These are phyloP conservation scores for Populus nigra DNA, from an alignment of 345 rosid genomes.

Conservation along the genomic window DNA sequence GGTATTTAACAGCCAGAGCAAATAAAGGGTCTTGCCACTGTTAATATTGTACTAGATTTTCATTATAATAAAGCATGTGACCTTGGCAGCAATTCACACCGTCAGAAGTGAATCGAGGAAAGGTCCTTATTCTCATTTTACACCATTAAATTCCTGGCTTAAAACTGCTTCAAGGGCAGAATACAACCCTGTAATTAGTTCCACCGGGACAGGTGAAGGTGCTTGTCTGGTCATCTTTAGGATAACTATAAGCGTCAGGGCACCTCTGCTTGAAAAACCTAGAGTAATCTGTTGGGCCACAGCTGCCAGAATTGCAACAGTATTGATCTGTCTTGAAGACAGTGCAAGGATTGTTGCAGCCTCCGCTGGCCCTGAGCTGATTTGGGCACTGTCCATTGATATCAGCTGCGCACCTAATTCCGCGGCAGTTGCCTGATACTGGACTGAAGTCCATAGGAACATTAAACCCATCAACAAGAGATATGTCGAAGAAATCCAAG, in stretches of 20 bases:
- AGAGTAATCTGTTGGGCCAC: slow-evolving; percentile 25
- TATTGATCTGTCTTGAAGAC: slow-evolving; percentile 45
- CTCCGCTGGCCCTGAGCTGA: slow-evolving; percentile 27
- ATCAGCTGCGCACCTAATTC: slow-evolving; percentile 47
- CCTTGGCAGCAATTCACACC: not conserved
- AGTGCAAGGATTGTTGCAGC: slow-evolving; percentile 48
- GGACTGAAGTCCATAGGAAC: slow-evolving; percentile 57
- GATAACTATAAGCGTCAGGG: slow-evolving; percentile 30
- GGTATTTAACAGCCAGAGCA: too few relatives aligned
- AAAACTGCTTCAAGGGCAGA: slow-evolving; percentile 25
- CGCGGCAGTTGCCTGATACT: slow-evolving; percentile 32
- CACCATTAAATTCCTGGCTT: not conserved
- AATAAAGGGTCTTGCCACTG: too few relatives aligned
- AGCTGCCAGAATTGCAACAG: slow-evolving; percentile 40
- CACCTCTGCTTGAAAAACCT: slow-evolving; percentile 27
- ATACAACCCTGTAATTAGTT: slow-evolving; percentile 28
- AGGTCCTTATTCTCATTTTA: not conserved
- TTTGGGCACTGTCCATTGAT: slow-evolving; percentile 59
- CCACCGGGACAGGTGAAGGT: slow-evolving; percentile 38
- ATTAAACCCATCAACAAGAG: slow-evolving; percentile 51
- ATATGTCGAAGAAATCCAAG: slow-evolving; percentile 48
- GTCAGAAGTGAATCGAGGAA: not conserved
- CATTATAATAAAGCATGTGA: too few relatives aligned
- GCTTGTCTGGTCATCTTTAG: slow-evolving; percentile 31
- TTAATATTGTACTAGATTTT: too few relatives aligned